A percentile compares a stretch with the other conserved stretches of the same genome.
phyloP scores from a whole-genome alignment of 306 rosid genomes.

The Cicer pinnatifidum region DNA sequence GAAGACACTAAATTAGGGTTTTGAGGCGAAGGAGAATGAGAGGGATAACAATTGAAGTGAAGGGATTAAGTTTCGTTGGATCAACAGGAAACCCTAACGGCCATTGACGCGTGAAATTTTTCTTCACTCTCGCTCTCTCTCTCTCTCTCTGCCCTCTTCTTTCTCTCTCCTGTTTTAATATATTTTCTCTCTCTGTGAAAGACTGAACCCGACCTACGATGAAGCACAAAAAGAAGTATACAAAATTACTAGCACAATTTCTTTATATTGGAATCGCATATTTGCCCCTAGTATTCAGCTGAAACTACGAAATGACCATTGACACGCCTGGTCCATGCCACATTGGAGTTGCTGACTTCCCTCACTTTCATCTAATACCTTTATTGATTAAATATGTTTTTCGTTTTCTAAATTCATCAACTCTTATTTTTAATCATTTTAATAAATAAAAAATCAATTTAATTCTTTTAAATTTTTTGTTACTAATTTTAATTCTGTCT shows the following conservation, averaged over 20 bases:
- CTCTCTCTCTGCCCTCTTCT: conserved; percentile 40
- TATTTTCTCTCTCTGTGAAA: conserved; percentile 47
- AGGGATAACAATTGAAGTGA: conserved; percentile 42
- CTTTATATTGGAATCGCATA: conserved; percentile 34
- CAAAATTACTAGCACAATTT: conserved; percentile 45
- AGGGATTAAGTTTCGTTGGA: conserved; percentile 53
- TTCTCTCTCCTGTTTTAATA: conserved; percentile 41
- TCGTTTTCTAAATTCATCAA: too few species aligned
- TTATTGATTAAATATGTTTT: too few species aligned
- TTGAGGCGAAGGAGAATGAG: conserved; percentile 47
- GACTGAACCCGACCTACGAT: conserved; percentile 55
- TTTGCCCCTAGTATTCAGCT: conserved; percentile 33
- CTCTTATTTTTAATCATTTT: too few species aligned
- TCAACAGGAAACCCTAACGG: conserved; percentile 84
- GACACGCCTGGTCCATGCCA: conserved; percentile 37
- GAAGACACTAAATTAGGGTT: conserved; percentile 69
- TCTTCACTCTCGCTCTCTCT: conserved; percentile 9
- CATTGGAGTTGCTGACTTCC: conserved; percentile 25
- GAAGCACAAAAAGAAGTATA: conserved; percentile 45
- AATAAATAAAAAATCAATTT: too few species aligned
- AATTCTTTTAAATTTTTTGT: too few species aligned
- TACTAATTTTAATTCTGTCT: too few species aligned
- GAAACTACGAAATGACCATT: conserved; percentile 48
- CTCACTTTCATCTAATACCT: not conserved
- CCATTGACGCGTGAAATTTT: conserved; percentile 58